Base-by-base conservation (phyloP, 1,284 basidiomycete species). In the Cystobasidium sp. region DNA sequence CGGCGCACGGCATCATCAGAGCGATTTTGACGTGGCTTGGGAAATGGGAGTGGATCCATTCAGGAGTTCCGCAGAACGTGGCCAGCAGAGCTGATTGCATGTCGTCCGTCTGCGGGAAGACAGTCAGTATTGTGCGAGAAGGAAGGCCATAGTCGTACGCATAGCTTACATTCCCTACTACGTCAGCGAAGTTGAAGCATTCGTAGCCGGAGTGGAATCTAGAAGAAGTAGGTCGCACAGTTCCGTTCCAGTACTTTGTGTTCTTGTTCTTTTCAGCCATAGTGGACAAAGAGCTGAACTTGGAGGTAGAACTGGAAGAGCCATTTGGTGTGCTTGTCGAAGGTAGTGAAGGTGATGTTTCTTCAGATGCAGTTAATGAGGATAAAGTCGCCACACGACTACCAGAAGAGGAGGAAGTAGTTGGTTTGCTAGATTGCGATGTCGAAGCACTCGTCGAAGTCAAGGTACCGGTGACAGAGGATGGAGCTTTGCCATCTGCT, bases 31-130 rank as follows among this genome's bases (percentile, higher is more conserved):
- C 51, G n/a, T 49, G 41, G 20, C 43, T 31, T 22, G 70, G 70
- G 24, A 73, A 73, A 12, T 73, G 70, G 24, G 51, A 55, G 41
- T 73, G 70, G n/a, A 73, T 66, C 70, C 70, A 73, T 43, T 73
- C 70, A 1, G 70, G 70, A 10, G 37, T 51, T 12, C 70, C 70
- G 44, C 70, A 73, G 52, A 73, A 73, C 5, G 70, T 66, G 2
- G 70, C 58, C 14, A 73, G 44, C n/a, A 73, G 63, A 37, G 70
- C 70, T 18, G 70, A 73, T 43, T 73, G 43, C 31, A 73, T 47
- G 20, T 73, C 70, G 18, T 59, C 46, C 6, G 63, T 66, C 70
- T 73, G 63, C 24, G 20, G n/a, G 16, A 62, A n/a, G 3, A 37
- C 9, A 18, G 18, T 22, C 41, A 5, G 53, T 22, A n/a, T 55